A percentile compares a stretch with the other conserved stretches of the same genome.
Conservation (phyloP, 768 basidiomycete genomes). For the Mycena indigotica region DNA sequence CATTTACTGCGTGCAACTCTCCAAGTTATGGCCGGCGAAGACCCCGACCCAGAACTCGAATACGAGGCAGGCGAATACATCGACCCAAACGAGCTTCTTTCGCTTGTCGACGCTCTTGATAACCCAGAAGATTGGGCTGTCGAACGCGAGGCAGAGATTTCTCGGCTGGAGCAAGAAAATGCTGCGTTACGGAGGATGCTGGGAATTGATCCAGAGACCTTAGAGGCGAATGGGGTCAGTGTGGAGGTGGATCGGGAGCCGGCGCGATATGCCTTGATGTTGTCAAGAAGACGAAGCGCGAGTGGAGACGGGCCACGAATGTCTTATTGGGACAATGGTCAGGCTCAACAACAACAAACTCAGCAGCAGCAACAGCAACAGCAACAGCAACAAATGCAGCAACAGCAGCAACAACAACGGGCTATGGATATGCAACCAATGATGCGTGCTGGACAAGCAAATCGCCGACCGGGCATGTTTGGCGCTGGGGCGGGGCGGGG, state of each 20-base stretch:
- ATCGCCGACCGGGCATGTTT: constrained; percentile 62
- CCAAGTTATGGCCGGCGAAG: constrained; percentile 69
- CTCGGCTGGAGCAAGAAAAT: constrained; percentile 83
- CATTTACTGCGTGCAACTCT: constrained; percentile 71
- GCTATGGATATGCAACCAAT: constrained; percentile 54
- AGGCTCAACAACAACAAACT: constrained; percentile 5
- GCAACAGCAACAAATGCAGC: constrained; percentile 25
- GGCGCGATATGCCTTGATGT: constrained; percentile 38
- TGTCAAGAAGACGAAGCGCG: constrained; percentile 35
- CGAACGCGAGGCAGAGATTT: constrained; percentile 86
- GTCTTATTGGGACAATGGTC: constrained; percentile 35
- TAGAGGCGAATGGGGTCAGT: constrained; percentile 54
- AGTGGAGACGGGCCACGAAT: constrained; percentile 25
- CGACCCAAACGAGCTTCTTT: constrained; percentile 43
- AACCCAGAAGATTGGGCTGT: constrained; percentile 75
- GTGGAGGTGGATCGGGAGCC: constrained; percentile 54
- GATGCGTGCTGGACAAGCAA: constrained; percentile 54
- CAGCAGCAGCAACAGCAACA: constrained; percentile 23
- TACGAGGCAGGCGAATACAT: constrained; percentile 35
- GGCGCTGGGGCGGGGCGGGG: constrained; percentile 45
- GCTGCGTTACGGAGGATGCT: constrained; percentile 72
- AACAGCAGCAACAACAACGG: constrained; percentile 42
- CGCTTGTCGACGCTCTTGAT: constrained; percentile 47
- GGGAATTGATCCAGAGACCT: constrained; percentile 64
- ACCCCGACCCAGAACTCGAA: constrained; percentile 40